Percentiles rank a stretch among this genome's conserved stretches.
Conservation (phyloP, 2,329 filamentous ascomycete species). For the Aspergillus hiratsukae region DNA sequence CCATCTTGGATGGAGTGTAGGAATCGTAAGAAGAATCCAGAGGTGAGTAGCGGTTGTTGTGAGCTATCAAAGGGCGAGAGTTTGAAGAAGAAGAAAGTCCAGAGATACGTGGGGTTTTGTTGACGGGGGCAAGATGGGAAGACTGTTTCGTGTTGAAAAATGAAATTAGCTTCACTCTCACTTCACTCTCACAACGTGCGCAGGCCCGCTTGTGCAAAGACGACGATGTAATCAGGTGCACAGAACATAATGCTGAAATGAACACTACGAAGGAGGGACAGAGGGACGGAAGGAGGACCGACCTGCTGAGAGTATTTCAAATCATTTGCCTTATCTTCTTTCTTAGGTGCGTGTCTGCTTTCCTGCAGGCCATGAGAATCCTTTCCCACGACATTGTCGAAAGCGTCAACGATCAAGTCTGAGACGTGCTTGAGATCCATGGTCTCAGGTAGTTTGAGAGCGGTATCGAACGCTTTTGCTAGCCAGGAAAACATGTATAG, state of each 20-base stretch:
- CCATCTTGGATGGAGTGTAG: constrained; percentile 1
- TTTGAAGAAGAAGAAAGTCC: neutral
- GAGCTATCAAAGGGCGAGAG: neutral
- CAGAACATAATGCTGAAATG: neutral
- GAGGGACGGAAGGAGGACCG: constrained; percentile 7
- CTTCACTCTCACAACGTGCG: neutral
- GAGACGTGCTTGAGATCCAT: constrained; percentile 10
- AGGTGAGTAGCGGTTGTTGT: neutral
- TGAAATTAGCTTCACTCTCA: neutral
- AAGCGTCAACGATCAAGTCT: constrained; percentile 8
- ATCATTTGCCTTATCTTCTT: constrained; percentile 41
- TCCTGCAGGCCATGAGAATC: constrained; percentile 11
- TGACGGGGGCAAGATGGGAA: neutral
- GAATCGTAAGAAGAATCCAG: neutral
- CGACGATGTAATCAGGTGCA: neutral
- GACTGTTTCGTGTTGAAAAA: neutral
- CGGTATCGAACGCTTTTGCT: neutral
- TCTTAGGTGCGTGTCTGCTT: constrained; percentile 22
- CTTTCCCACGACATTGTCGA: constrained; percentile 10
- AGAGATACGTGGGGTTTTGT: neutral
- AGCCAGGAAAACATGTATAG: neutral
- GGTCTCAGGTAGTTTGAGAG: neutral
- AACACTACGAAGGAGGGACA: neutral
- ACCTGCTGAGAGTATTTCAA: constrained; percentile 59
- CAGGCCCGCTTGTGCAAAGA: neutral